Percentiles rank a stretch among this genome's conserved stretches.
Conservation (phyloP, 345 rosid species). For the Aquilaria sinensis region DNA sequence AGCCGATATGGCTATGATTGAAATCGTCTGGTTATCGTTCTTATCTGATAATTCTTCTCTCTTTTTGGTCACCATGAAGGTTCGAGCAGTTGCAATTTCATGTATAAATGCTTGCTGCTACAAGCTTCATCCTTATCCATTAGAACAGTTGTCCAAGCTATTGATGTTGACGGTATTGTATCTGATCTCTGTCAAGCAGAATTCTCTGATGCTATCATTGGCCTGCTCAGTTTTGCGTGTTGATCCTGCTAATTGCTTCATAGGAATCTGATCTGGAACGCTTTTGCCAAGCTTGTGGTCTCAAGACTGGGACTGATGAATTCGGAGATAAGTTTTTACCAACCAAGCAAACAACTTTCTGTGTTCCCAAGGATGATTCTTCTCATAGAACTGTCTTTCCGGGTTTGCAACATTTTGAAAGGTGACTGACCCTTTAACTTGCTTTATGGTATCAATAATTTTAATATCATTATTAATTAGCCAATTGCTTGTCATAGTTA, state of each 20-base stretch:
- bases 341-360: conserved; percentile 62
- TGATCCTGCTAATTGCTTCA: background rate
- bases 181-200: background rate
- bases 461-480: too few relatives aligned
- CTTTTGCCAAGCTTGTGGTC: conserved; percentile 75
- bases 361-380: conserved; percentile 33
- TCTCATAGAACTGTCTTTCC: conserved; percentile 34
- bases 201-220: background rate
- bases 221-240: background rate
- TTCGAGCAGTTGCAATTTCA: conserved; percentile 52
- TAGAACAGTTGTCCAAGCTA: conserved; percentile 46
- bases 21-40: background rate
- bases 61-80: conserved; percentile 29
- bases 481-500: too few relatives aligned
- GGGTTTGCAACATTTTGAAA: conserved; percentile 30
- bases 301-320: conserved; percentile 47
- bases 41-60: background rate
- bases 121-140: conserved; percentile 92
- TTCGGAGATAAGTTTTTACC: conserved; percentile 51
- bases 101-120: conserved; percentile 69
- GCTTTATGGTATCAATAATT: too few relatives aligned
- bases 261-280: conserved; percentile 69
- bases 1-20: too few relatives aligned
- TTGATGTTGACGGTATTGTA: conserved; percentile 64
- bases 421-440: conserved; percentile 2